Conservation (phyloP, 2,329 filamentous ascomycete species). For the Fusarium illudens region DNA sequence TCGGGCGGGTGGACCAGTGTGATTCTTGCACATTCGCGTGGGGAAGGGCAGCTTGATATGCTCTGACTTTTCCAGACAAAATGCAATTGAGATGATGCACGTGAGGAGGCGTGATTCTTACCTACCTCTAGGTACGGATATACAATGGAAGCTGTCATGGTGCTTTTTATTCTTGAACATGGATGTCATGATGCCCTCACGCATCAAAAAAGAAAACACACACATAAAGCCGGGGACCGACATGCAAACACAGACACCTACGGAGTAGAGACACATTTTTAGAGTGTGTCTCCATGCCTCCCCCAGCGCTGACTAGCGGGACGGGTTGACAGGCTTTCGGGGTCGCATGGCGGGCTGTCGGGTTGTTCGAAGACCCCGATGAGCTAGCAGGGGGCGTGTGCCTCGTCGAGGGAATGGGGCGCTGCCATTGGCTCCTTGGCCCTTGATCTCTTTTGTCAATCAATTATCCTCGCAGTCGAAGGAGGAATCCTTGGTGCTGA, state of each 20-base stretch:
- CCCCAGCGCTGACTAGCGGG: conserved; percentile 4
- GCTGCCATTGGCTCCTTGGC: neutral
- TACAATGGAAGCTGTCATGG: too few species aligned
- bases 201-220: neutral
- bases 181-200: neutral
- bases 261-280: neutral
- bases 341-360: conserved; percentile 40
- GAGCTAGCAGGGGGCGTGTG: conserved; percentile 14
- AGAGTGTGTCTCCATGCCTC: neutral
- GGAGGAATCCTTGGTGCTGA: conserved; percentile 6
- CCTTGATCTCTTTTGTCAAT: neutral
- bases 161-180: too few species aligned
- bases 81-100: neutral
- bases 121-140: too few species aligned
- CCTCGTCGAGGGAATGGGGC: neutral
- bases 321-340: conserved; percentile 10
- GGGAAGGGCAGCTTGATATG: neutral
- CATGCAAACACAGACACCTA: neutral
- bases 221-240: neutral
- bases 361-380: conserved; percentile 47
- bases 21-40: neutral
- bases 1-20: neutral
- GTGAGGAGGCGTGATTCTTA: neutral
- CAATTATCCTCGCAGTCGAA: neutral
- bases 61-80: neutral